phyloP scores from a whole-genome alignment of 805 yeast genomes.

The Zygosaccharomyces rouxii region DNA sequence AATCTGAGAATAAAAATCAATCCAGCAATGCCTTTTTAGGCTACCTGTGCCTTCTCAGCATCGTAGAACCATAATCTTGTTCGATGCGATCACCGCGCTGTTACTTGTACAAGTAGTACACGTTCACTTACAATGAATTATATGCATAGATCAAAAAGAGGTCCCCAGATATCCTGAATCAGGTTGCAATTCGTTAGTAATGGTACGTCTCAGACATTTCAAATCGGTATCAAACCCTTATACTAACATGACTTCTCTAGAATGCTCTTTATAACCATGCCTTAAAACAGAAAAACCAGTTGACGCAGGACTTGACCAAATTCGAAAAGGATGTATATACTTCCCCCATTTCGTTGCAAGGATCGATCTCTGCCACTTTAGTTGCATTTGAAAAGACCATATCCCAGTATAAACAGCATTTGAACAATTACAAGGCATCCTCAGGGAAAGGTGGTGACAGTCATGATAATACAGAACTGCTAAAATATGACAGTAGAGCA shows the following conservation, averaged over 20 bases:
- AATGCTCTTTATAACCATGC: constrained; percentile 89
- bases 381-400: constrained; percentile 72
- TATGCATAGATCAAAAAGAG: background rate
- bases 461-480: constrained; percentile 19
- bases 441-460: constrained; percentile 38
- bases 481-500: constrained; percentile 59
- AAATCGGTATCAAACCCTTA: background rate
- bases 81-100: background rate
- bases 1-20: background rate
- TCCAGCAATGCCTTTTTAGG: background rate
- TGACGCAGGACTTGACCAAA: constrained; percentile 61
- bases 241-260: constrained; percentile 34
- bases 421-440: constrained; percentile 53
- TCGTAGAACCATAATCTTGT: background rate
- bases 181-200: background rate
- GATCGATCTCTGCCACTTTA: constrained; percentile 53
- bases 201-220: background rate
- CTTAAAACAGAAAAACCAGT: constrained; percentile 70
- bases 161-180: background rate
- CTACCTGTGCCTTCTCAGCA: background rate
- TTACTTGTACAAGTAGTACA: background rate
- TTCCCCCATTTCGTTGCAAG: constrained; percentile 72
- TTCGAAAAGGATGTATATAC: constrained; percentile 60
- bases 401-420: constrained; percentile 44
- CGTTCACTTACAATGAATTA: background rate